Conservation (phyloP, 225 moss, liverwort and hornwort species). For the Rhytidiadelphus loreus region DNA sequence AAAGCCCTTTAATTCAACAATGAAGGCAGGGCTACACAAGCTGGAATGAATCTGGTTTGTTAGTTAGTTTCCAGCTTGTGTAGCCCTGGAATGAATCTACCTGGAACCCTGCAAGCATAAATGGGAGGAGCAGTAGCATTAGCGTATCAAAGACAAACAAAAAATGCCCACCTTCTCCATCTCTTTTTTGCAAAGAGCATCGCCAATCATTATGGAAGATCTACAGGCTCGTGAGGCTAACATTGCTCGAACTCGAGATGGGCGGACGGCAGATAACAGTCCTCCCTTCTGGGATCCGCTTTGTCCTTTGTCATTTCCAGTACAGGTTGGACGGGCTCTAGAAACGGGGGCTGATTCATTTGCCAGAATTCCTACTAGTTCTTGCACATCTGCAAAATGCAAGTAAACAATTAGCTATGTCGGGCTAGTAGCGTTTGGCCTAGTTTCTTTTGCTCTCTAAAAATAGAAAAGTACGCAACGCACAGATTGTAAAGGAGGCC, state of each 20-base stretch:
- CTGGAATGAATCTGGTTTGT: too few species aligned
- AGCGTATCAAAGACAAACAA: not conserved
- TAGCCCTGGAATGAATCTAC: not conserved
- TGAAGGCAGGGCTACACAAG: not conserved
- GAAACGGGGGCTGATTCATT: constrained; percentile 44
- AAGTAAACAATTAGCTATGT: not conserved
- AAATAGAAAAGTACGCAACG: not conserved
- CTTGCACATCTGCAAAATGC: constrained; percentile 58
- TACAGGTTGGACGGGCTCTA: constrained; percentile 7
- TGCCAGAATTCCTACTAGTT: constrained; percentile 62
- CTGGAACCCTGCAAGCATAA: not conserved
- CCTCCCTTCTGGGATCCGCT: constrained; percentile 30
- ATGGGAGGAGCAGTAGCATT: not conserved
- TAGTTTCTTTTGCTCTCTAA: not conserved
- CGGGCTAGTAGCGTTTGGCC: not conserved
- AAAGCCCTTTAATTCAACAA: not conserved
- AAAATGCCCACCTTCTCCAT: constrained; percentile 64
- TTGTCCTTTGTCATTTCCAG: not conserved
- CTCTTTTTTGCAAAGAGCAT: constrained; percentile 77
- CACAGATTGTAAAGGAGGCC: not conserved
- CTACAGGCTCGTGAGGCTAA: constrained; percentile 91
- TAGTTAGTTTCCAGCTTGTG: too few species aligned
- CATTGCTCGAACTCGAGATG: constrained; percentile 78
- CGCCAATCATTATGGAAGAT: constrained; percentile 95
- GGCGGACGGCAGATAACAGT: constrained; percentile 29